Percentiles rank a stretch among this genome's conserved stretches.
Conservation (phyloP, 352 stramenopile genomes). For the Globisporangium solare region DNA sequence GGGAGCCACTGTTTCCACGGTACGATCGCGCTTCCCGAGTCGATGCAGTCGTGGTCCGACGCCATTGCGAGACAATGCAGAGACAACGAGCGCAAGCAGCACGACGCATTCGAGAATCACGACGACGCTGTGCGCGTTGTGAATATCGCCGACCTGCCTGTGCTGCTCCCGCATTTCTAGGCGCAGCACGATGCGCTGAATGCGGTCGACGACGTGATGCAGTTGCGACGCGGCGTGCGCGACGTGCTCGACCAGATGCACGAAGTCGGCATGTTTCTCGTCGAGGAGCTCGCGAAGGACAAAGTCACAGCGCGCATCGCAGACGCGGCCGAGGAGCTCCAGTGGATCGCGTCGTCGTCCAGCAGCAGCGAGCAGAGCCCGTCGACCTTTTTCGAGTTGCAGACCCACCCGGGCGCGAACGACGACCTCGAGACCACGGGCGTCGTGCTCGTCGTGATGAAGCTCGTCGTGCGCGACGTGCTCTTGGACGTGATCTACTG, state of each 20-base stretch:
- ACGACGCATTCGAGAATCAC: neutral
- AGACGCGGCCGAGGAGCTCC: constrained; percentile 33
- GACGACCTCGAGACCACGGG: constrained; percentile 26
- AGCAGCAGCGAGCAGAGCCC: constrained; percentile 19
- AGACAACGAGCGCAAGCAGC: neutral
- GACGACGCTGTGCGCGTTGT: constrained; percentile 17
- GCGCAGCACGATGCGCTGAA: constrained; percentile 38
- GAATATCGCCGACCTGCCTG: constrained; percentile 31
- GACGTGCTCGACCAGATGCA: constrained; percentile 66
- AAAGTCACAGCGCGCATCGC: constrained; percentile 47
- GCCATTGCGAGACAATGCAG: neutral
- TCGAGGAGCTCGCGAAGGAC: constrained; percentile 62
- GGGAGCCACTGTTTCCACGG: constrained; percentile 60
- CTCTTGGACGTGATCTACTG: constrained; percentile 58
- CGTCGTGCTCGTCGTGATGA: constrained; percentile 59
- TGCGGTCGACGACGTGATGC: constrained; percentile 31
- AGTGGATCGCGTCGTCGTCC: constrained; percentile 47
- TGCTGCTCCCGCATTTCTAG: constrained; percentile 53
- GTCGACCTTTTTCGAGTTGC: constrained; percentile 56
- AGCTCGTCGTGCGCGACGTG: constrained; percentile 58
- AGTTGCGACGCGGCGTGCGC: constrained; percentile 41
- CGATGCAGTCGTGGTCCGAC: constrained; percentile 6
- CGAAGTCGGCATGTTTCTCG: constrained; percentile 61
- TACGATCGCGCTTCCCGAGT: constrained; percentile 30
- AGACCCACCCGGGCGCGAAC: constrained; percentile 46